Base-by-base conservation (phyloP, 805 yeast genomes). In the Nakazawaea wickerhamii region DNA sequence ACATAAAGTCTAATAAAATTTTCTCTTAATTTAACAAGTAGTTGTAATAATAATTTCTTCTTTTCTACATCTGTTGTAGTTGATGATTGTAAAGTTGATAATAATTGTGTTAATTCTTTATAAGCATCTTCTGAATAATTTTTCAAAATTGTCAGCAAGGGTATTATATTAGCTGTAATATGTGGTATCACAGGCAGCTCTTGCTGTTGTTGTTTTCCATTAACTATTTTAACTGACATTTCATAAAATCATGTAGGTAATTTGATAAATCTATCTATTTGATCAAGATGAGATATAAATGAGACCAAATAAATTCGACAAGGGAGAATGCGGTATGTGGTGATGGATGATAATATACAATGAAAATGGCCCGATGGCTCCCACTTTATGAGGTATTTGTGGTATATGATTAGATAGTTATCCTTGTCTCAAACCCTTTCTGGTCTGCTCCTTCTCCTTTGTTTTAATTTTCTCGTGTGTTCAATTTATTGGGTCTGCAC, bases 1-100 rank as follows among this genome's bases (percentile, higher is more conserved):
- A 95, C 96, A 52, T 87, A 89, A 3, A 90, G 59, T 58, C 91
- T 80, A 46, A 90, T 76, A 55, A 83, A 88, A 53, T 90, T 93
- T 55, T 87, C 89, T 44, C 98, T 73, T 23, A 90, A 63, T 27
- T 70, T 67, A 2, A 91, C 83, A 18, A 93, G 68, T 44, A 84
- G 62, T 26, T 81, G 77, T 30, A 93, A 63, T 41, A 93, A 75
- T 40, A 71, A 70, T 47, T 77, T 75, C 64, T 91, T 91, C 49
- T 85, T 79, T 4, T 66, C 63, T 17, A 72, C 66, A 48, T 86
- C 90, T 11, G 73, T 63, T 15, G 76, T 79, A 3, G 72, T 55
- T 14, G 60, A 59, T 14, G 71, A 60, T 14, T 82, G 75, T 30
- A 84, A 63, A 14, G 79, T 78, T 47, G 82, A 83, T 27, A 87